These are phyloP conservation scores for Ruellia speciosa DNA, from an alignment of 305 asterid species.

Conservation along the genomic window DNA sequence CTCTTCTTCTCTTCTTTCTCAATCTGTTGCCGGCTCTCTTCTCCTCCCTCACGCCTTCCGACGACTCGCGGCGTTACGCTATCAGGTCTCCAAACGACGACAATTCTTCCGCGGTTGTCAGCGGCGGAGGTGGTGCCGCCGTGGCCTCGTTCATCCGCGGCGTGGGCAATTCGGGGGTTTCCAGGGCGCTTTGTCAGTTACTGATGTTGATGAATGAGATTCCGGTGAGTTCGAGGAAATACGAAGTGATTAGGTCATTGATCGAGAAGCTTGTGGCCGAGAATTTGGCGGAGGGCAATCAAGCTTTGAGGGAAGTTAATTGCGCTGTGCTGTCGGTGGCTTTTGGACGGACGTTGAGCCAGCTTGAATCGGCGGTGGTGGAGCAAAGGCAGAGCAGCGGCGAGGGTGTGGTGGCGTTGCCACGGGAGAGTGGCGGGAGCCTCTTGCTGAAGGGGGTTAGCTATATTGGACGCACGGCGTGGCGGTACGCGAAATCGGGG, in stretches of 20 bases:
- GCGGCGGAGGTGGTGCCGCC: constrained; percentile 1
- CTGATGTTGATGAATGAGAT: constrained; percentile 56
- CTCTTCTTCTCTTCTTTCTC: constrained; percentile 48
- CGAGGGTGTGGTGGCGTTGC: constrained; percentile 16
- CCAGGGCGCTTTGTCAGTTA: constrained; percentile 67
- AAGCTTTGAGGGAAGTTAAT: constrained; percentile 41
- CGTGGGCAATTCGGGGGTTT: constrained; percentile 43
- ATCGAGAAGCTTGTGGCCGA: constrained; percentile 73
- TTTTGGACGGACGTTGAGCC: constrained; percentile 46
- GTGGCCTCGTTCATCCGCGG: constrained; percentile 8
- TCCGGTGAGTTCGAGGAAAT: constrained; percentile 80
- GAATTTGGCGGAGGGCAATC: constrained; percentile 39
- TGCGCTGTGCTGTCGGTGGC: constrained; percentile 53
- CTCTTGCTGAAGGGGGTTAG: constrained; percentile 35
- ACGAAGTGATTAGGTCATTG: constrained; percentile 61
- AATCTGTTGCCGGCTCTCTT: constrained; percentile 39
- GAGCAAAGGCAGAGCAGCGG: constrained; percentile 26
- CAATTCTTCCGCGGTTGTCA: neutral
- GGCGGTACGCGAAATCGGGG: constrained; percentile 35
- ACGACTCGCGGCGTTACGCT: constrained; percentile 2
- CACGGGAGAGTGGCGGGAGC: constrained; percentile 21
- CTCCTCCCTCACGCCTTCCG: constrained; percentile 27
- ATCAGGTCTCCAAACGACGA: neutral
- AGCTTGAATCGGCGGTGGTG: constrained; percentile 46
- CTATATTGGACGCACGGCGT: constrained; percentile 33